These are phyloP conservation scores for Amphirosellinia nigrospora DNA, from an alignment of 495 filamentous ascomycete species.

Conservation along the genomic window DNA sequence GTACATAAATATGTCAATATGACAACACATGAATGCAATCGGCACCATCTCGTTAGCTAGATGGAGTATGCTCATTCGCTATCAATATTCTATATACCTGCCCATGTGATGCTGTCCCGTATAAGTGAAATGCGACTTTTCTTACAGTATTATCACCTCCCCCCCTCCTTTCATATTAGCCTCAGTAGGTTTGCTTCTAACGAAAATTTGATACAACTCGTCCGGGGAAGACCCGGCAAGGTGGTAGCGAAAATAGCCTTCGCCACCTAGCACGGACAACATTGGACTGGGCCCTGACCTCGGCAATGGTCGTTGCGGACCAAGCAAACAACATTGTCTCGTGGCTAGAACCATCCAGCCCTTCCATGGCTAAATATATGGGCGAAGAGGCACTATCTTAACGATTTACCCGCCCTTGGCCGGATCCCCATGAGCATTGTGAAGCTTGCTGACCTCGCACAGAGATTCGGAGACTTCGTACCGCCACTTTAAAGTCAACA, in stretches of 20 bases:
- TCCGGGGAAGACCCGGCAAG: slow-evolving; percentile 13
- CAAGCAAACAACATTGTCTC: not conserved
- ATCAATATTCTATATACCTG: slow-evolving; percentile 5
- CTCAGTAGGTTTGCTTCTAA: not conserved
- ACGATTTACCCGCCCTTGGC: slow-evolving; percentile 41
- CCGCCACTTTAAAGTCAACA: slow-evolving; percentile 32
- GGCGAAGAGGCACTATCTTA: slow-evolving; percentile 35
- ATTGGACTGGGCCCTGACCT: not conserved
- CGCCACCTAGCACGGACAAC: not conserved
- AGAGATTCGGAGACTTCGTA: slow-evolving; percentile 35
- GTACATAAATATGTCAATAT: slow-evolving; percentile 12
- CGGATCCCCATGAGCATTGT: slow-evolving; percentile 20
- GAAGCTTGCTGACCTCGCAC: slow-evolving; percentile 3
- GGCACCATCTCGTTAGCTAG: slow-evolving; percentile 37
- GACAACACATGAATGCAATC: slow-evolving; percentile 36
- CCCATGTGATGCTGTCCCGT: slow-evolving; percentile 11
- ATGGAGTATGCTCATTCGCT: slow-evolving; percentile 41
- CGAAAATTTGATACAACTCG: not conserved
- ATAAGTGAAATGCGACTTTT: not conserved
- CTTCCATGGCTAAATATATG: slow-evolving; percentile 34
- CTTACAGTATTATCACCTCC: not conserved
- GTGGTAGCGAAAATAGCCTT: slow-evolving; percentile 15
- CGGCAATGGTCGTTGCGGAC: slow-evolving; percentile 5
- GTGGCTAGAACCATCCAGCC: slow-evolving; percentile 27
- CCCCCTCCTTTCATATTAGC: slow-evolving; percentile 10